Base-by-base conservation (phyloP, 2,329 filamentous ascomycete genomes). In the Penicillium verrucosum region DNA sequence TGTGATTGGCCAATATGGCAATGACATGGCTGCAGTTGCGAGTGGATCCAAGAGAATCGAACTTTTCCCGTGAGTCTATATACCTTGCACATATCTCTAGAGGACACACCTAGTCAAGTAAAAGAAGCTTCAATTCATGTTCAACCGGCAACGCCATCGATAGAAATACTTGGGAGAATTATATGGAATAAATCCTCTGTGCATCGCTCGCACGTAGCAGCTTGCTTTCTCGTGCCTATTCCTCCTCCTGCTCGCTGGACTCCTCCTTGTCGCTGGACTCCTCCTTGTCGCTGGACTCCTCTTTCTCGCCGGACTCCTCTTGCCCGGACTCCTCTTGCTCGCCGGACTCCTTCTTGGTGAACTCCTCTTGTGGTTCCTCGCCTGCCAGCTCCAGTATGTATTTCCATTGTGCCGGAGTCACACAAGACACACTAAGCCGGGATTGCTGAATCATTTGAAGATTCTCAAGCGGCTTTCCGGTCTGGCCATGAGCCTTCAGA, bases 381-480 rank as follows among this genome's bases (percentile, higher is more conserved):
- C 71, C 72, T 7, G 68, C 75, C 47, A 80, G 63, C 11, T 68
- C 66, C 62, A 80, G 70, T 52, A 82, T 80, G 60, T 78, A 81
- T 4, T 73, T 67, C 79, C 79, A 82, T 62, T 81, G 74, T 11
- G 70, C 66, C 11, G 73, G 69, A 3, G 71, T 73, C n/a, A 82
- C 79, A 3, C 73, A 68, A 4, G 77, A 78, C 27, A 97, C 92
- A 70, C 92, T 96, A 51, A 97, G 75, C 38, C 93, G 82, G n/a
- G 85, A 82, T 75, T 92, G 86, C 68, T 87, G 93, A 59, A 97
- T 79, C 75, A 94, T 82, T 75, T 96, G 89, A 85, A 97, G 90
- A 48, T 85, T 82, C 66, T 85, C 84, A 40, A 96, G 77, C 7
- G 83, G 79, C 49, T 75, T 73, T 8, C 80, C 81, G 9, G 82